phyloP scores from a whole-genome alignment of 202 grass and related monocot species.

The Panicum virgatum region DNA sequence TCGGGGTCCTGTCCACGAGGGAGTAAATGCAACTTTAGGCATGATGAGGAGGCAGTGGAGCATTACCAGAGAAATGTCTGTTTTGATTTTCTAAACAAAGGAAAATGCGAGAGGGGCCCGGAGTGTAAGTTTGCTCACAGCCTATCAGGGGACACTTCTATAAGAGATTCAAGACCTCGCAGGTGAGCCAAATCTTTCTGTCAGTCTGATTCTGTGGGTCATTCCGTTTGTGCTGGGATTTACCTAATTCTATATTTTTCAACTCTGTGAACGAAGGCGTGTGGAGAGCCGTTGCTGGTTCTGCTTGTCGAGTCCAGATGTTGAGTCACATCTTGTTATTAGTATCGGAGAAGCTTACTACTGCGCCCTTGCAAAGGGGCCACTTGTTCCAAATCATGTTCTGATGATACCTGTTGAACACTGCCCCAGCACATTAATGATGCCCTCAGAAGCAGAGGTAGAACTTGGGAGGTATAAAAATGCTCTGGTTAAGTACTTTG shows the following conservation, averaged over 20 bases:
- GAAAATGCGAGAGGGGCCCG: conserved; percentile 75
- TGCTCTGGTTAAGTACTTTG: conserved; percentile 65
- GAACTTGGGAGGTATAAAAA: conserved; percentile 84
- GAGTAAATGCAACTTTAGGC: conserved; percentile 60
- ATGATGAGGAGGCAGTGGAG: conserved; percentile 69
- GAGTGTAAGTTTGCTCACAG: conserved; percentile 79
- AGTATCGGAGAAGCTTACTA: conserved; percentile 91
- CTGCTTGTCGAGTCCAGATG: conserved; percentile 93
- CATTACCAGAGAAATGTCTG: conserved; percentile 80
- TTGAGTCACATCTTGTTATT: conserved; percentile 81
- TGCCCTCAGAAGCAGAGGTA: conserved; percentile 63
- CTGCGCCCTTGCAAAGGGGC: conserved; percentile 84
- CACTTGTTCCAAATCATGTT: conserved; percentile 85
- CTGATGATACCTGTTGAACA: conserved; percentile 83
- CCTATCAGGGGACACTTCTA: conserved; percentile 57
- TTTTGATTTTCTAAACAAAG: conserved; percentile 97
- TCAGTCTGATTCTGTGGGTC: background rate
- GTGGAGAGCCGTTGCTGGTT: conserved; percentile 86
- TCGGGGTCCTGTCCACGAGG: conserved; percentile 69
- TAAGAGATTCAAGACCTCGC: conserved; percentile 47
- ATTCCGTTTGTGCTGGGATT: conserved; percentile 19
- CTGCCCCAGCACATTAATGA: conserved; percentile 63
- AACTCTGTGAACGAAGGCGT: conserved; percentile 51
- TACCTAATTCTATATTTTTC: conserved; percentile 16
- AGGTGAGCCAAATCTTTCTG: conserved; percentile 50